Base-by-base conservation (phyloP, 495 filamentous ascomycete species). In the Xylaria sp. region DNA sequence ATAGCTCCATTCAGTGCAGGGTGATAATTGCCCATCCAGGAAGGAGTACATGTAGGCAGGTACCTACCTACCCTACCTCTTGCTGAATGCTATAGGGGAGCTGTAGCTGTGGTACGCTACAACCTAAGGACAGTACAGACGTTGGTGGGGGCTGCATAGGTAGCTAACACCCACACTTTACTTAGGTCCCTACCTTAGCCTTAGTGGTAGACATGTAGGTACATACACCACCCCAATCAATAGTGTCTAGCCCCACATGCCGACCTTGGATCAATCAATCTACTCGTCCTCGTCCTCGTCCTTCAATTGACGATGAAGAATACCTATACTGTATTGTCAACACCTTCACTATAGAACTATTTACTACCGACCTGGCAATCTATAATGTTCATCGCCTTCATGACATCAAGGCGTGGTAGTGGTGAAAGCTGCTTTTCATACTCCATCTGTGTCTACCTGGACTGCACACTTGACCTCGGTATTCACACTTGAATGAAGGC, bases 1-100 rank as follows among this genome's bases (percentile, higher is more conserved):
- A 55, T 55, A 55, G 52, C 52, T 55, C 52, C 26, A n/a, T 53
- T 53, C 50, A 24, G n/a, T n/a, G n/a, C n/a, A n/a, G n/a, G n/a
- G 31, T 55, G 3, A 55, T 31, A 9, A 9, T 31, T 55, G 9
- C 52, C 52, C 26, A 31, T 53, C 52, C 8, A 8, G 24, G 24
- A 53, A 53, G 11, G 50, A 53, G 50, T 53, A 53, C 50, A n/a
- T 53, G 50, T 12, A 37, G 8, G 35, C 8, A 37, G 35, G 35
- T 37, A 37, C 35, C 8, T n/a, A n/a, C n/a, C 4, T 37, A 37
- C 35, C 35, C 8, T 37, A 37, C 35, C 35, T n/a, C n/a, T 7
- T 53, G 50, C 50, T 26, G 11, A 29, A 29, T 17, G 21, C 50
- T 53, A 15, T 8, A 12, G n/a, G 5, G n/a, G n/a, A n/a, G n/a